Conservation (phyloP, 2,329 filamentous ascomycete species). For the Ilyonectria destructans region DNA sequence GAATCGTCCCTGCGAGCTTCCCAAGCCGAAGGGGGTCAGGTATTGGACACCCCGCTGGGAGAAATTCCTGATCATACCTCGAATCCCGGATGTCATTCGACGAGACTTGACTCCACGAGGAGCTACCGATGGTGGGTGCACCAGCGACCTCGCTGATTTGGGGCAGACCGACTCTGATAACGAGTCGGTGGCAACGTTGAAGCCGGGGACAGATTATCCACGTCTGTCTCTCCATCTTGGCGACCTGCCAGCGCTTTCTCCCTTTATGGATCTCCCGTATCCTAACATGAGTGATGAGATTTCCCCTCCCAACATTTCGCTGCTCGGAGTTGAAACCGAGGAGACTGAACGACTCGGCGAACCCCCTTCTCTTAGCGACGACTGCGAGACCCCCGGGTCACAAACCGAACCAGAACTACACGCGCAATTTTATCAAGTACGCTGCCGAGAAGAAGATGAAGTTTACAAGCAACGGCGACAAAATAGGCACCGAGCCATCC, state of each 20-base stretch:
- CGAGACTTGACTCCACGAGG: conserved; percentile 27
- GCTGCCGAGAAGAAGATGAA: neutral
- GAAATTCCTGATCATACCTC: conserved; percentile 57
- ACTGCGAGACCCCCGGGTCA: neutral
- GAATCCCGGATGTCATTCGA: conserved; percentile 50
- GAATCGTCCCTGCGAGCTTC: conserved; percentile 49
- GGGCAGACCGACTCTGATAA: conserved; percentile 38
- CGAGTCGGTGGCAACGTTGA: conserved; percentile 42
- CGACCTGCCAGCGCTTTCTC: conserved; percentile 44
- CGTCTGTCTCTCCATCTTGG: conserved; percentile 55
- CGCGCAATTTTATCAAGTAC: neutral
- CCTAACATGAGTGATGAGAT: conserved; percentile 16
- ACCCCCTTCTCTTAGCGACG: neutral
- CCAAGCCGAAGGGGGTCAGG: conserved; percentile 50
- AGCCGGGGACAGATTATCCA: conserved; percentile 40
- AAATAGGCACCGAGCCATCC: neutral
- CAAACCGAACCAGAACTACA: neutral
- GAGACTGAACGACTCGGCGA: neutral
- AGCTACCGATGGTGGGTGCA: neutral
- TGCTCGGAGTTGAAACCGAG: neutral
- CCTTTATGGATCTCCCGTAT: conserved; percentile 44
- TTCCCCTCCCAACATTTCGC: neutral
- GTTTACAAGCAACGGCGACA: neutral
- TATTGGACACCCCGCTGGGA: conserved; percentile 56
- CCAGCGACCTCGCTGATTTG: neutral